These are phyloP conservation scores for Phytophthora gonapodyides DNA, from an alignment of 352 stramenopile species.

Conservation along the genomic window DNA sequence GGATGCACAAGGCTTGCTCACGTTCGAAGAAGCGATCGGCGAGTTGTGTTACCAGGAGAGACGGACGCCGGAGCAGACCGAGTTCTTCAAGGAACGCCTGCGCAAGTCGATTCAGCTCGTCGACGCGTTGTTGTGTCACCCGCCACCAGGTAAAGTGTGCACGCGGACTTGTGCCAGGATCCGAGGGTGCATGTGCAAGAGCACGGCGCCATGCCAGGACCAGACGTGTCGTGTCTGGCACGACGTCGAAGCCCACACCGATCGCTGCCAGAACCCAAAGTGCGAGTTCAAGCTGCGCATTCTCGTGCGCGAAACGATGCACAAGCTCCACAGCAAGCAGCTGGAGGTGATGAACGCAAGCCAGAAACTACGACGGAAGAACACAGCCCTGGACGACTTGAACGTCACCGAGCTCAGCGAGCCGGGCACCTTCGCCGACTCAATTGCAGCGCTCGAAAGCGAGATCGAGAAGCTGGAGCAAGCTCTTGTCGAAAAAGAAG, in stretches of 20 bases:
- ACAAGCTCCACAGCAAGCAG: slow-evolving; percentile 67
- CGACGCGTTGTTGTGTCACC: slow-evolving; percentile 66
- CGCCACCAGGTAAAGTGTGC: slow-evolving; percentile 54
- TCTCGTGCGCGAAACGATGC: slow-evolving; percentile 72
- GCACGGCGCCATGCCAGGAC: slow-evolving; percentile 57
- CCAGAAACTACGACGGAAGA: slow-evolving; percentile 41
- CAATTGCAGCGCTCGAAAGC: slow-evolving; percentile 40
- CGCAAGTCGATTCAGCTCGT: slow-evolving; percentile 73
- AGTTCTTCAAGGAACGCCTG: slow-evolving; percentile 71
- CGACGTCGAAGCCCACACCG: slow-evolving; percentile 72
- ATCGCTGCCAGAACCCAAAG: slow-evolving; percentile 59
- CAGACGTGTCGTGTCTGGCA: slow-evolving; percentile 76
- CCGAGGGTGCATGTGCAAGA: slow-evolving; percentile 65
- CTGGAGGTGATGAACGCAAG: slow-evolving; percentile 42
- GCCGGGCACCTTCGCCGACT: slow-evolving; percentile 34
- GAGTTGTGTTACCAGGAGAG: slow-evolving; percentile 66
- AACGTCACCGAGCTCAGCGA: slow-evolving; percentile 36
- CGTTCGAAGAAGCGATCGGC: slow-evolving; percentile 64
- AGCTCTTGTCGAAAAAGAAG: slow-evolving; percentile 52
- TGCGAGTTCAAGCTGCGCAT: slow-evolving; percentile 77
- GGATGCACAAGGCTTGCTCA: slow-evolving; percentile 46
- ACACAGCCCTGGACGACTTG: slow-evolving; percentile 39
- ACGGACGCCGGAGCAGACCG: slow-evolving; percentile 51
- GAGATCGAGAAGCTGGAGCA: slow-evolving; percentile 70
- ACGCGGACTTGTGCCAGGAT: slow-evolving; percentile 54